Percentiles rank a stretch among this genome's conserved stretches.
phyloP scores from a whole-genome alignment of 768 basidiomycete species.

The Pleurotus salmoneostramineus region DNA sequence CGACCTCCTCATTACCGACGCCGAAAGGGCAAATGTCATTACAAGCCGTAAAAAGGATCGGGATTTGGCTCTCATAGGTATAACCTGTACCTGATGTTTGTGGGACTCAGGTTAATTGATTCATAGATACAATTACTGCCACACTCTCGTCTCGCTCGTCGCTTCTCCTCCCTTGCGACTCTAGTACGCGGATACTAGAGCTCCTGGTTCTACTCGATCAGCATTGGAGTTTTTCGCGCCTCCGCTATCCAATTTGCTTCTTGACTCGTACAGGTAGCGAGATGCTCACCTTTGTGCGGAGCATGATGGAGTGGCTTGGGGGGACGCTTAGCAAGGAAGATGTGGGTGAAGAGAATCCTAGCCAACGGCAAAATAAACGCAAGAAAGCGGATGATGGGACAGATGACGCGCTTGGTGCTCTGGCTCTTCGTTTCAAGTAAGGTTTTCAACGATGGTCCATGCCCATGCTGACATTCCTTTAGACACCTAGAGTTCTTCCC shows the following conservation, averaged over 20 bases:
- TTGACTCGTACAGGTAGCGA: slow-evolving; percentile 87
- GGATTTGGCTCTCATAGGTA: slow-evolving; percentile 85
- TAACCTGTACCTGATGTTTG: slow-evolving; percentile 1
- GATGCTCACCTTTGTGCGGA: slow-evolving; percentile 90
- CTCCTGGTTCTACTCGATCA: slow-evolving; percentile 95
- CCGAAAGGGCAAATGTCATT: slow-evolving; percentile 76
- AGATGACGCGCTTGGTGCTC: slow-evolving; percentile 80
- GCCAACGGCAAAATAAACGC: slow-evolving; percentile 49
- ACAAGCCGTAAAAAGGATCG: slow-evolving; percentile 88
- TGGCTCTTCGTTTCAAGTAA: slow-evolving; percentile 86
- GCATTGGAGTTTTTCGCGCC: slow-evolving; percentile 90
- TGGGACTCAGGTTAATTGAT: neutral
- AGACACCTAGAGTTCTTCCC: slow-evolving; percentile 94
- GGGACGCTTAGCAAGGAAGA: slow-evolving; percentile 93
- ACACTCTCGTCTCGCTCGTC: slow-evolving; percentile 81
- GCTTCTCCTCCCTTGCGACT: slow-evolving; percentile 87
- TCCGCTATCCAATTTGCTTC: slow-evolving; percentile 89
- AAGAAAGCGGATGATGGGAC: slow-evolving; percentile 67
- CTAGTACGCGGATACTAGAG: slow-evolving; percentile 92
- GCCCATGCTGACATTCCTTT: neutral
- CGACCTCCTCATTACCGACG: slow-evolving; percentile 92
- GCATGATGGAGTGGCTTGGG: slow-evolving; percentile 99
- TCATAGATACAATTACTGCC: slow-evolving; percentile 79
- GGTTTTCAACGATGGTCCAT: slow-evolving; percentile 17
- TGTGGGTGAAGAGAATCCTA: slow-evolving; percentile 72